Percentiles rank a stretch among this genome's conserved stretches.
These are phyloP conservation scores for Myriosclerotinia scirpicola DNA, from an alignment of 2,329 filamentous ascomycete genomes.

Conservation along the genomic window DNA sequence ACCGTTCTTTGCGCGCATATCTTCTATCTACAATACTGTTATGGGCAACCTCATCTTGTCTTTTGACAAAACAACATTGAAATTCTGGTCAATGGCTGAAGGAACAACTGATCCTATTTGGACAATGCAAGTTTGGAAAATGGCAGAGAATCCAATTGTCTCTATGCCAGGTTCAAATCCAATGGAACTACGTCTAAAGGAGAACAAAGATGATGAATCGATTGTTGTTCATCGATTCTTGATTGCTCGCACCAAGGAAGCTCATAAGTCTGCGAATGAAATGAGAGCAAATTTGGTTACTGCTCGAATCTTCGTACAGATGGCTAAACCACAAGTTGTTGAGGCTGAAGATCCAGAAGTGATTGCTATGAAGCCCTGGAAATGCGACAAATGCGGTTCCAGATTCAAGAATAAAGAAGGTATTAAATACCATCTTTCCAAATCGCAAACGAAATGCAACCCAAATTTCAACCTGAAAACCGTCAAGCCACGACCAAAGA, in stretches of 20 bases:
- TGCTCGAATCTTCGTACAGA: conserved; percentile 30
- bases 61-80: conserved; percentile 30
- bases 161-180: conserved; percentile 37
- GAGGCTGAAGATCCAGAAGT: conserved; percentile 25
- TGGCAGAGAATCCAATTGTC: conserved; percentile 34
- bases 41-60: conserved; percentile 38
- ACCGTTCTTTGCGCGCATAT: conserved; percentile 28
- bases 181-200: conserved; percentile 38
- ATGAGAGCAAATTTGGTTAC: conserved; percentile 38
- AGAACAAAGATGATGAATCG: conserved; percentile 22
- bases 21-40: conserved; percentile 30
- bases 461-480: conserved; percentile 33
- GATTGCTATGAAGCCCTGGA: conserved; percentile 35
- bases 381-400: conserved; percentile 36
- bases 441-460: conserved; percentile 40
- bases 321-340: conserved; percentile 22
- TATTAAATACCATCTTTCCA: conserved; percentile 39
- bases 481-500: conserved; percentile 21
- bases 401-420: conserved; percentile 41
- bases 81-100: conserved; percentile 31
- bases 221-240: conserved; percentile 34
- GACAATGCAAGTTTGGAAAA: conserved; percentile 28
- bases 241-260: conserved; percentile 27
- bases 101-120: conserved; percentile 26
- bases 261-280: conserved; percentile 29